Base-by-base conservation (phyloP, 345 rosid genomes). In the Anacardium occidentale region DNA sequence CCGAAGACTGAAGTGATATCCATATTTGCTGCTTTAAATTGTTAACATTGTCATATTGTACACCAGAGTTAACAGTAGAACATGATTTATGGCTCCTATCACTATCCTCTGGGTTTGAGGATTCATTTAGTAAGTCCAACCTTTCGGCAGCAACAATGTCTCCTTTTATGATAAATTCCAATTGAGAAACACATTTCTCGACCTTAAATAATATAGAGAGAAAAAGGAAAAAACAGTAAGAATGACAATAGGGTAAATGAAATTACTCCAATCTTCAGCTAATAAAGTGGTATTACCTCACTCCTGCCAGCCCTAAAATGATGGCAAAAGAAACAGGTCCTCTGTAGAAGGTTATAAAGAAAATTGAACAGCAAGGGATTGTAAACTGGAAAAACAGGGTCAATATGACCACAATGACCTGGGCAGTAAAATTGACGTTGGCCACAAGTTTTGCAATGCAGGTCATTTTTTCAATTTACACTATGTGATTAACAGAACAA, bases 381-480 rank as follows among this genome's bases (percentile, higher is more conserved):
- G 68, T 90, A 91, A 45, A 84, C 85, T 7, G 96, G 90, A 60
- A 66, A 83, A 72, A 92, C 81, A 52, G 92, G 94, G 63, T 89
- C 91, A 7, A 92, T 84, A 75, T 89, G 97, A 54, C 99, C 99
- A 74, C 93, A 95, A 75, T 95, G 99, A 57, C 99, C 99, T 3
- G 97, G 93, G 72, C 99, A 95, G 73, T 69, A 22, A 65, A 79
- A 81, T 10, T 71, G 79, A 5, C 77, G 75, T 78, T 83, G 92
- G 52, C 92, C 87, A 68, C 99, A 93, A 26, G 87, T 75, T 82
- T 82, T 78, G 83, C 99, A 95, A 61, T 95, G 97, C 91, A 89
- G n/a, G n/a, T n/a, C n/a, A n/a, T n/a, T n/a, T n/a, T n/a, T n/a
- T n/a, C n/a, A n/a, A n/a, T n/a, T n/a, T n/a, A n/a, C n/a, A n/a